Percentiles rank a stretch among this genome's conserved stretches.
Conservation (phyloP, 2,329 filamentous ascomycete species). For the Cladosporium sp. region DNA sequence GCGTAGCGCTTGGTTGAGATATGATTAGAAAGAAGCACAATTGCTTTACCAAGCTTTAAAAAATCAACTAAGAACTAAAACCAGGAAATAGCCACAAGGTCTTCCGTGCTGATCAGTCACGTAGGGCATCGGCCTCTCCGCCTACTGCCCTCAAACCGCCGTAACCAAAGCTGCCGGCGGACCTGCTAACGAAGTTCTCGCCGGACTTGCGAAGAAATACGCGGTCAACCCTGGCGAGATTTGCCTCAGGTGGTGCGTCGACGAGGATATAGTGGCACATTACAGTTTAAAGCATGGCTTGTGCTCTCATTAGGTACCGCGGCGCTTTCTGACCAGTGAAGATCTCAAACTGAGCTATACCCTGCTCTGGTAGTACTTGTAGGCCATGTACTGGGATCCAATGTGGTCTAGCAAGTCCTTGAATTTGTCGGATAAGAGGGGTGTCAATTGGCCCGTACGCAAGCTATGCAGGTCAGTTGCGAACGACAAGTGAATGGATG, state of each 20-base stretch:
- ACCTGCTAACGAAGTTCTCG: conserved; percentile 48
- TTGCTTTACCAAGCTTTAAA: too few species aligned
- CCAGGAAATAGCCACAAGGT: too few species aligned
- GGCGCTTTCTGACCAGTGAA: background rate
- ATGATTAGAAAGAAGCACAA: too few species aligned
- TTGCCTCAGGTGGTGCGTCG: conserved; percentile 53
- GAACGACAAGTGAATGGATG: background rate
- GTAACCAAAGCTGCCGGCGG: conserved; percentile 50
- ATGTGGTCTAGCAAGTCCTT: background rate
- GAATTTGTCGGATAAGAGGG: background rate
- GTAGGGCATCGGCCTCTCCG: conserved; percentile 41
- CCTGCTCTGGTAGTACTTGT: conserved; percentile 1
- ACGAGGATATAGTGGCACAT: conserved; percentile 49
- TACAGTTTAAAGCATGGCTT: too few species aligned
- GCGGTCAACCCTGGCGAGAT: conserved; percentile 53
- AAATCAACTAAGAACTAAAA: too few species aligned
- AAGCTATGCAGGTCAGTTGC: background rate
- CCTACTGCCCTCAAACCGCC: conserved; percentile 44
- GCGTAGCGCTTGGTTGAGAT: too few species aligned
- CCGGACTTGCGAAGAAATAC: conserved; percentile 52
- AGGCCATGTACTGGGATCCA: background rate
- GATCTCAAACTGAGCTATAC: conserved; percentile 3
- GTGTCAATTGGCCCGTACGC: background rate
- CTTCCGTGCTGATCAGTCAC: too few species aligned
- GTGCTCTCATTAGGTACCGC: background rate